Evolutionary conservation across 106 monocot genomes (phyloP).

Genomic region (Platanthera zijinensis): DNA sequence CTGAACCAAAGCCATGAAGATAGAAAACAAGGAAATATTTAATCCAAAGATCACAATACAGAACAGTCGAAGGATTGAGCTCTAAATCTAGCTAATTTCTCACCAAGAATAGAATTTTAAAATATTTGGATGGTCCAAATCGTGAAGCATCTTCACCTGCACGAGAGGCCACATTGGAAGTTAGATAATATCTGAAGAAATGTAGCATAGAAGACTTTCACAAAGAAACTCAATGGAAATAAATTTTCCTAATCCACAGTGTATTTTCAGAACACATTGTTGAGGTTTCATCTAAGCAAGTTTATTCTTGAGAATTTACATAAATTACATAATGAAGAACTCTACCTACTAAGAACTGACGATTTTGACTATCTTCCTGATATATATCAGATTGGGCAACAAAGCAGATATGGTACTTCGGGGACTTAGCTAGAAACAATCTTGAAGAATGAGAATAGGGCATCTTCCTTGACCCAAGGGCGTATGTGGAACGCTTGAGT

Average conservation of each 20-base stretch:
- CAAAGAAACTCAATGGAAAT: neutral
- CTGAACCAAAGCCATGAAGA: conserved; percentile 20
- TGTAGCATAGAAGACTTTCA: neutral
- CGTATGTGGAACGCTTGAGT: no score
- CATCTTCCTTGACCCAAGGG: no score
- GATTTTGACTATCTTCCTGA: neutral
- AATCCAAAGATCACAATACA: neutral
- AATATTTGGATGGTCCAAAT: conserved; percentile 70
- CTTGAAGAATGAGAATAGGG: no score
- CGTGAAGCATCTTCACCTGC: conserved; percentile 83
- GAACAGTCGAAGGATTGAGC: neutral
- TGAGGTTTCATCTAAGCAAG: neutral
- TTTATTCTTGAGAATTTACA: neutral
- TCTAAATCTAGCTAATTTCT: conserved; percentile 2
- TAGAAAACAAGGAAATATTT: neutral
- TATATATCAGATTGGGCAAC: no score
- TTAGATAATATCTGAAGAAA: neutral
- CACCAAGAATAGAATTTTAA: conserved; percentile 90
- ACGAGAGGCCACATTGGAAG: neutral
- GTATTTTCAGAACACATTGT: neutral
- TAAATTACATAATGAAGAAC: neutral
- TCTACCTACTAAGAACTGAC: neutral
- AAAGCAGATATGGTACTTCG: no score
- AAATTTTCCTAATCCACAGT: neutral
- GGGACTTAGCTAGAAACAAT: no score